phyloP scores from a whole-genome alignment of 2,329 filamentous ascomycete genomes.

The Clonostachys rosea region DNA sequence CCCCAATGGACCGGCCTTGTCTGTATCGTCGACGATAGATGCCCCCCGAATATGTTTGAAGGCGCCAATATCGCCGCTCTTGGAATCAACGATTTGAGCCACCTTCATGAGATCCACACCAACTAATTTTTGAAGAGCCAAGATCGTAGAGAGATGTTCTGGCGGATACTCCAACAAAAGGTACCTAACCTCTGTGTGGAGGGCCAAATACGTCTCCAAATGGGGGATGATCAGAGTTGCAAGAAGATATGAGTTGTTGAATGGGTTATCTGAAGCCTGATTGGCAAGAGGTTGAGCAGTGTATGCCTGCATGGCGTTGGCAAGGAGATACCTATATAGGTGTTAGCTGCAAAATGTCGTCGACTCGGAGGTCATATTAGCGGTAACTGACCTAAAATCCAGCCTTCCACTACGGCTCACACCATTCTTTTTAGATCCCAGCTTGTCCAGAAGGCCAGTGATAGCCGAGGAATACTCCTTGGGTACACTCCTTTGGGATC shows the following conservation, averaged over 20 bases:
- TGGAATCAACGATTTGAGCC: constrained; percentile 47
- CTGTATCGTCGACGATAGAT: constrained; percentile 16
- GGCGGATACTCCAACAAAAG: constrained; percentile 55
- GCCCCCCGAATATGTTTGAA: constrained; percentile 32
- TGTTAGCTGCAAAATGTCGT: constrained; percentile 5
- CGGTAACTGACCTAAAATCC: constrained; percentile 46
- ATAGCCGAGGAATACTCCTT: constrained; percentile 43
- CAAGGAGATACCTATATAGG: constrained; percentile 48
- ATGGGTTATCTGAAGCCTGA: constrained; percentile 48
- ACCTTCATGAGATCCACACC: constrained; percentile 54
- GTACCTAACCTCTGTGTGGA: constrained; percentile 47
- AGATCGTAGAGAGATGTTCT: constrained; percentile 49
- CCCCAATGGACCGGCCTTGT: neutral
- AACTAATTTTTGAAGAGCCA: constrained; percentile 53
- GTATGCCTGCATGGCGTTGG: constrained; percentile 55
- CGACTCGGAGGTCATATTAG: neutral
- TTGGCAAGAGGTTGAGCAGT: constrained; percentile 43
- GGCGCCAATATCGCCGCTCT: constrained; percentile 25
- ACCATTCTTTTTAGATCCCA: constrained; percentile 45
- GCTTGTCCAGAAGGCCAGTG: constrained; percentile 45
- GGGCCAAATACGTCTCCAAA: constrained; percentile 53
- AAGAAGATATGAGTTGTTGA: constrained; percentile 47
- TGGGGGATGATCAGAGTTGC: constrained; percentile 56
- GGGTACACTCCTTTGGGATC: constrained; percentile 48
- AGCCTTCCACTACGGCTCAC: constrained; percentile 48